Evolutionary conservation across 2,329 filamentous ascomycete genomes (phyloP), one percentile per base, ranked within the genome.

Genomic region (Verticillium tricorpus): DNA sequence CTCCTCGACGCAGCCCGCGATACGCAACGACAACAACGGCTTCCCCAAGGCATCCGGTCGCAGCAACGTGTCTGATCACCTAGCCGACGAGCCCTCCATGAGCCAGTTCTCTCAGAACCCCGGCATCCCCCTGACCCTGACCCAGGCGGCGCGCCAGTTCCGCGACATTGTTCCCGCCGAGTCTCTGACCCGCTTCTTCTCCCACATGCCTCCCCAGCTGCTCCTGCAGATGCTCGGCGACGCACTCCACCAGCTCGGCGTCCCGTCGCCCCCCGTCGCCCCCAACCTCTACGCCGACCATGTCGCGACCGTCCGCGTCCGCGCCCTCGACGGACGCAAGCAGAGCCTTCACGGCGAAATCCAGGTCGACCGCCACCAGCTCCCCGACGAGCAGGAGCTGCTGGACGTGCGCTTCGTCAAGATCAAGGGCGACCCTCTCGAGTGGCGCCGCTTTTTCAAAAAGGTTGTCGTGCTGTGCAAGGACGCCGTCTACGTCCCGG

Each of bases 401-500:
- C 82, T 93, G 28, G 93, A 97, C 74, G 91, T 97, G 32, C 85
- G 92, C 59, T 98, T 99, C 72, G 85, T 96, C 67, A 99, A 99
- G 78, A 84, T 91, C 60, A 97, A 97, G 78, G 95, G 95, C 6
- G 95, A 99, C 78, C 95, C 95, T 5, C 78, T 99, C 58, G 94
- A 98, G 78, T 99, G 96, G 95, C 86, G 95, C 64, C 82, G 95
- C 37, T 92, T 99, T 73, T 99, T 99, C 82, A 99, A 99, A 78
- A 93, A 92, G 75, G 85, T 97, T n/a, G 91, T 91, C 34, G 82
- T 96, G 65, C 80, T 94, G 63, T 96, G 93, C 77, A 91, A 91
- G 71, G 92, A 97, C 72, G 92, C 87, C 9, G 89, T 98, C 55
- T 91, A 87, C 73, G 74, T 79, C 62, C 77, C 78, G 2, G 77